Evolutionary conservation across 1,284 basidiomycete genomes (phyloP).

Genomic region (Malassezia vespertilionis): DNA sequence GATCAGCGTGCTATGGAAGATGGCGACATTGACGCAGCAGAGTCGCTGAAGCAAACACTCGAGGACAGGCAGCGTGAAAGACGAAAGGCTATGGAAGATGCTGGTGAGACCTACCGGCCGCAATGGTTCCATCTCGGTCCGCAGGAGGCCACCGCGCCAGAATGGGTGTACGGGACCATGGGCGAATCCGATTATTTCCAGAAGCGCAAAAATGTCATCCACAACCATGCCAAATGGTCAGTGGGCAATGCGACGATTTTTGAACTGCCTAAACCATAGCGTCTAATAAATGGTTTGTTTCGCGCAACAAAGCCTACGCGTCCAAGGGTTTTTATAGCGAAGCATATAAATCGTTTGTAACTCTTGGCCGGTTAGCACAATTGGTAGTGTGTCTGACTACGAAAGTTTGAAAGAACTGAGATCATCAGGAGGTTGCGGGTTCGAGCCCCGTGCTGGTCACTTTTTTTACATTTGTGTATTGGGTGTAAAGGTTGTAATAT

Average conservation of each 20-base stretch:
- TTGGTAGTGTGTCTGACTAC: slow-evolving; percentile 25
- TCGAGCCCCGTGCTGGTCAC: slow-evolving; percentile 24
- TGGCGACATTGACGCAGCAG: slow-evolving; percentile 65
- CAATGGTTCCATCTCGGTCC: slow-evolving; percentile 35
- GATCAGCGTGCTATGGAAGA: slow-evolving; percentile 78
- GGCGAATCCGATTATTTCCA: slow-evolving; percentile 31
- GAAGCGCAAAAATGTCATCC: background rate
- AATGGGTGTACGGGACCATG: slow-evolving; percentile 34
- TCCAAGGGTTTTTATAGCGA: no score
- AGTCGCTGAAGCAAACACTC: slow-evolving; percentile 62
- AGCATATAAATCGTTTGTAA: background rate
- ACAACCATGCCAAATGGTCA: background rate
- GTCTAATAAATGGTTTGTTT: no score
- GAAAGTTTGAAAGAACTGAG: slow-evolving; percentile 2
- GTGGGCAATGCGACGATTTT: slow-evolving; percentile 3
- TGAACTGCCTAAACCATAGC: no score
- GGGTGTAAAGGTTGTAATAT: no score
- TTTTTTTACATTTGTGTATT: no score
- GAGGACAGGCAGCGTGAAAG: slow-evolving; percentile 55
- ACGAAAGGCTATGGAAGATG: slow-evolving; percentile 48
- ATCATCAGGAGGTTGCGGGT: slow-evolving; percentile 23
- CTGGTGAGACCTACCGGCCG: slow-evolving; percentile 19
- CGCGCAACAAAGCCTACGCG: no score
- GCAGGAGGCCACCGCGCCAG: slow-evolving; percentile 12
- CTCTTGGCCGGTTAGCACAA: slow-evolving; percentile 19